Percentiles rank a stretch among this genome's conserved stretches.
phyloP scores from a whole-genome alignment of 1,139 yeast species.

The Eremothecium coryli region DNA sequence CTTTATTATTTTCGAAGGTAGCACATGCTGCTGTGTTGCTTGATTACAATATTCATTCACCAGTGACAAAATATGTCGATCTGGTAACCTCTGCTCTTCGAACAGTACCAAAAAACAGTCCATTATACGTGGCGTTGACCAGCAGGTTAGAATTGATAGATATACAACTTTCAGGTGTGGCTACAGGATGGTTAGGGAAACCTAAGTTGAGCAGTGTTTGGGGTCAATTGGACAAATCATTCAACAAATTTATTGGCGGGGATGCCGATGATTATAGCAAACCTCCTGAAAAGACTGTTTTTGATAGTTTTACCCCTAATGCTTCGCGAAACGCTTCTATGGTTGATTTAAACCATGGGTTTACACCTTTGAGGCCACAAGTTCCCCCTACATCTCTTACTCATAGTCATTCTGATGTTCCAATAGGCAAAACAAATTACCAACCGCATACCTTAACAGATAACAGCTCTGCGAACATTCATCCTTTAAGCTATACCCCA shows the following conservation, averaged over 20 bases:
- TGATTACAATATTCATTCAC: slow-evolving; percentile 23
- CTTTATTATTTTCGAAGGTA: slow-evolving; percentile 23
- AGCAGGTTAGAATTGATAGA: slow-evolving; percentile 19
- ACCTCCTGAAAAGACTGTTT: slow-evolving; percentile 42
- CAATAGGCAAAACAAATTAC: background rate
- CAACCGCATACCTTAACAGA: background rate
- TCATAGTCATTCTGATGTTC: slow-evolving; percentile 3
- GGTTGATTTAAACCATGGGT: slow-evolving; percentile 22
- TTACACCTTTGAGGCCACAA: slow-evolving; percentile 31
- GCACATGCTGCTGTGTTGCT: slow-evolving; percentile 25
- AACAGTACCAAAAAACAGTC: slow-evolving; percentile 19
- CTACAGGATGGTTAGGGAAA: slow-evolving; percentile 41
- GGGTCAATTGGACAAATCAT: slow-evolving; percentile 76
- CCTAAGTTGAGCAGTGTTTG: slow-evolving; percentile 79
- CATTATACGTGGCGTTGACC: slow-evolving; percentile 16
- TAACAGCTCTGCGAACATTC: background rate
- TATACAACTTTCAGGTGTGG: slow-evolving; percentile 20
- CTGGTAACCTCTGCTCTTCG: slow-evolving; percentile 17
- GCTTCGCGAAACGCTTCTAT: slow-evolving; percentile 32
- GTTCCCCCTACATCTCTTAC: slow-evolving; percentile 11
- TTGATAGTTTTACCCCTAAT: slow-evolving; percentile 65
- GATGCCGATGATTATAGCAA: slow-evolving; percentile 42
- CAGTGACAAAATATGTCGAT: slow-evolving; percentile 27
- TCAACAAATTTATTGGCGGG: slow-evolving; percentile 83
- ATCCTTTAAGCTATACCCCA: background rate